These are phyloP conservation scores for Pseudopyrenochaeta lycopersici DNA, from an alignment of 2,329 filamentous ascomycete genomes.

Conservation along the genomic window DNA sequence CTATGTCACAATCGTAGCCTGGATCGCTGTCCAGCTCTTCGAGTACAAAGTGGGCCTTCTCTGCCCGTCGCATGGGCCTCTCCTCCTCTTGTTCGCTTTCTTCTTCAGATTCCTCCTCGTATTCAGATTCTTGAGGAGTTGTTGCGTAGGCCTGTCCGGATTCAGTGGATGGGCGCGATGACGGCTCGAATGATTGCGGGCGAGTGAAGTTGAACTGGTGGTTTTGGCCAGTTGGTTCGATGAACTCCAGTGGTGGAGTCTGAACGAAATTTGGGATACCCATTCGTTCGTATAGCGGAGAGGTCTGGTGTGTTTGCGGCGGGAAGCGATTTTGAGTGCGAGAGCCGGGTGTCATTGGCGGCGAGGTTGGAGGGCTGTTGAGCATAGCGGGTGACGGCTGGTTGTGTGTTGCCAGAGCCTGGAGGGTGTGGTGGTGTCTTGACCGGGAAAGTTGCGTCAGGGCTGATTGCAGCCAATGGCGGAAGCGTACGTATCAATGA, in stretches of 20 bases:
- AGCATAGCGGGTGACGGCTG: slow-evolving; percentile 38
- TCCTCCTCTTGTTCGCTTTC: slow-evolving; percentile 38
- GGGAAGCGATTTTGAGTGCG: slow-evolving; percentile 39
- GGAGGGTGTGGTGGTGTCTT: slow-evolving; percentile 30
- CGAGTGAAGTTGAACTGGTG: slow-evolving; percentile 49
- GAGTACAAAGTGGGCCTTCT: slow-evolving; percentile 50
- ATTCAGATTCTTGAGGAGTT: slow-evolving; percentile 44
- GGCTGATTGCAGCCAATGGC: slow-evolving; percentile 39
- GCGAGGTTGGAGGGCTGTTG: slow-evolving; percentile 46
- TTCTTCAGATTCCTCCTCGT: slow-evolving; percentile 28
- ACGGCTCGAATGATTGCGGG: slow-evolving; percentile 44
- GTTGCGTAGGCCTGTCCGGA: slow-evolving; percentile 45
- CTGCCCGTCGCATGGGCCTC: slow-evolving; percentile 32
- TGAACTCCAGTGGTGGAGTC: slow-evolving; percentile 50
- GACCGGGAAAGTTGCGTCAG: slow-evolving; percentile 42
- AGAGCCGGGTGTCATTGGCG: slow-evolving; percentile 47
- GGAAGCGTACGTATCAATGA: slow-evolving; percentile 40
- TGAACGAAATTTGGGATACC: slow-evolving; percentile 36
- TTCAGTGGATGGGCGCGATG: slow-evolving; percentile 48
- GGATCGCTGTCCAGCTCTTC: slow-evolving; percentile 53
- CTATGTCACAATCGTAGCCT: slow-evolving; percentile 52
- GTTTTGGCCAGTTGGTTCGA: slow-evolving; percentile 45
- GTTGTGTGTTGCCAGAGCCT: slow-evolving; percentile 44
- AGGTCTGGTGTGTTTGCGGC: slow-evolving; percentile 41
- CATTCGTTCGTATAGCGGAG: slow-evolving; percentile 47